Conservation (phyloP, 2,329 filamentous ascomycete genomes). For the Didymella segeticola region DNA sequence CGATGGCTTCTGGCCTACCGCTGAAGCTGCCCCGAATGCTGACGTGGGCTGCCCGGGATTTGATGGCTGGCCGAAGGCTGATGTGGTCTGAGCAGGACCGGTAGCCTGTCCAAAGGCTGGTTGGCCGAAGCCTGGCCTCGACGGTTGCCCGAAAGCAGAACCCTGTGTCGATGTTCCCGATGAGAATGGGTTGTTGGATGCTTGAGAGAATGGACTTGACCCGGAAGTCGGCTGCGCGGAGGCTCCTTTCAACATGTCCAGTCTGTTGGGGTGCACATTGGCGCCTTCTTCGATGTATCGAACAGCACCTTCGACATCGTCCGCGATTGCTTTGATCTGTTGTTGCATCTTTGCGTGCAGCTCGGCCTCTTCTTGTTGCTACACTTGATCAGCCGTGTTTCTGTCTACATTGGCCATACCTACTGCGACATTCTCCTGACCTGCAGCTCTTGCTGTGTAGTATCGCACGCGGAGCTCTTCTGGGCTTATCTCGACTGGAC, state of each 20-base stretch:
- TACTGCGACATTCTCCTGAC: conserved; percentile 64
- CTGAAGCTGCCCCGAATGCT: conserved; percentile 52
- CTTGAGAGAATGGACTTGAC: conserved; percentile 37
- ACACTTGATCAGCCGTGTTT: conserved; percentile 16
- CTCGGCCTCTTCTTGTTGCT: conserved; percentile 67
- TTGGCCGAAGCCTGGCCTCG: conserved; percentile 44
- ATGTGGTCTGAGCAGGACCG: conserved; percentile 42
- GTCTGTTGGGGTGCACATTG: conserved; percentile 44
- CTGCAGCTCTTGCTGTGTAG: conserved; percentile 68
- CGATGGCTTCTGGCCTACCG: conserved; percentile 26
- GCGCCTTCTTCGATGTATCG: conserved; percentile 47
- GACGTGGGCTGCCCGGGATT: conserved; percentile 30
- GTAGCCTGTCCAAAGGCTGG: conserved; percentile 48
- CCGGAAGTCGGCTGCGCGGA: conserved; percentile 13
- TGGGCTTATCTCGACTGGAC: conserved; percentile 81
- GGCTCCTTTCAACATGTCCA: conserved; percentile 40
- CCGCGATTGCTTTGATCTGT: conserved; percentile 75
- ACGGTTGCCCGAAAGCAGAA: conserved; percentile 50
- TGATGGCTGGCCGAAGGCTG: conserved; percentile 52
- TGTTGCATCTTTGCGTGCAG: conserved; percentile 68
- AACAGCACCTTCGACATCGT: conserved; percentile 71
- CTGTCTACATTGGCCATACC: conserved; percentile 21
- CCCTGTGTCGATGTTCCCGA: conserved; percentile 24
- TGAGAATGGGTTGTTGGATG: conserved; percentile 40
- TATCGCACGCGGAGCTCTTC: conserved; percentile 82